Base-by-base conservation (phyloP, 306 rosid species). In the Geum urbanum region DNA sequence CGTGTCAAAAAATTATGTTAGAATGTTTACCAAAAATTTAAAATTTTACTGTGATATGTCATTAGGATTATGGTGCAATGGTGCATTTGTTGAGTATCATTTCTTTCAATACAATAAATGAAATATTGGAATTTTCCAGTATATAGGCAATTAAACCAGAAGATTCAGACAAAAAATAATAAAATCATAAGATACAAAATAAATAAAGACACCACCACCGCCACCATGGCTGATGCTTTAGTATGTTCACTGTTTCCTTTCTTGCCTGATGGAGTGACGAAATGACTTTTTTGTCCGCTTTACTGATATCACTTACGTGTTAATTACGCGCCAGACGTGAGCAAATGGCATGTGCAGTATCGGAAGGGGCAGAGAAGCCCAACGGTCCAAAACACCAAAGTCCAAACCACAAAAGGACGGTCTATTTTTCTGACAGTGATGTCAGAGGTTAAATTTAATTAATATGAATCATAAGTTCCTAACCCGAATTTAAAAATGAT, bases 361-460 rank as follows among this genome's bases (percentile, higher is more conserved):
- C 16, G 39, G 5, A 55, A 55, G 18, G 19, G 5, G 16, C 22
- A 35, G 37, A 22, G 39, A 55, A 4, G 49, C 59, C 53, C 35
- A 72, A 63, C 35, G 27, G 63, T 15, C 53, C 27, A 24, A 43
- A 10, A 55, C 65, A 12, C 16, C 35, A 54, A 27, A 66, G 49
- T 65, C 72, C 78, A 73, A 41, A 40, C 53, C 39, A 73, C 64
- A 53, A 52, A 63, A 52, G 9, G 71, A 64, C 61, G 63, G 64
- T 13, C 7, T 32, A 35, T 59, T 59, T 59, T 59, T 14, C 5
- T 35, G 41, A 27, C 35, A 35, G 2, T 59, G 64, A 59, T 35
- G 45, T n/a, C 45, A 35, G 43, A 27, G 37, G 37, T 32, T 32
- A 22, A 18, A 18, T 0, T 7, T 7, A 2, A 53, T 18, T 20